Base-by-base conservation (phyloP, 352 stramenopile genomes). In the Phytophthora fragariae region DNA sequence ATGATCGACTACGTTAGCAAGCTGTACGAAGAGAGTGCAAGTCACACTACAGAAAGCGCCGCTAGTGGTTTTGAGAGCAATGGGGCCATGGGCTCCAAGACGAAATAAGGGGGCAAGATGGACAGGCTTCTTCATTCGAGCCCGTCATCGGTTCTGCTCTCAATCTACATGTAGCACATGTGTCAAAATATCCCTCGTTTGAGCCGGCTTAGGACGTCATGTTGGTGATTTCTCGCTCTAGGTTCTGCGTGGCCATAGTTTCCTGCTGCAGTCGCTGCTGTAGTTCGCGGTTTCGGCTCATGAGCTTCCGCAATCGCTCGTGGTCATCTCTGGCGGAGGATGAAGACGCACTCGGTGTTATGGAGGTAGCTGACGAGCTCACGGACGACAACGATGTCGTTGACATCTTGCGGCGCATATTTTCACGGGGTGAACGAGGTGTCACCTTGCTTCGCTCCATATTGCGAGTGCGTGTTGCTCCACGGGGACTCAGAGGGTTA, bases 201-300 rank as follows among this genome's bases (percentile, higher is more conserved):
- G 17, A 54, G 47, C 8, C 10, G 6, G 39, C n/a, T 74, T 65
- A 78, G 4, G 78, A 79, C 11, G 81, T 88, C 55, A 94, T 90
- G 53, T 85, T 71, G 6, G 80, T 87, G 73, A 93, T 92, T 62
- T 93, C 88, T 55, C 87, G 73, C 60, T 95, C 88, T 24, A 95
- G 74, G 29, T 84, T 85, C 39, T 89, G 80, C 31, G 86, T 93
- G 12, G 86, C 85, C 35, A 91, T 75, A 4, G 86, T 92, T 60
- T 95, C 88, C 49, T 86, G 80, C 54, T 95, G 83, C 3, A 96
- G 77, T 27, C 86, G 83, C 46, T 88, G 85, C 63, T 96, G 86
- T 10, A 96, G 69, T 47, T 93, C 87, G 15, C 86, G 87, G 70
- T 96, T 96, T 21, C 87, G 81, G 17, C 65, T 91, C 85, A 94